Percentiles rank a stretch among this genome's conserved stretches.
These are phyloP conservation scores for Crithidia thermophila DNA, from an alignment of 208 protist genomes.

Conservation along the genomic window DNA sequence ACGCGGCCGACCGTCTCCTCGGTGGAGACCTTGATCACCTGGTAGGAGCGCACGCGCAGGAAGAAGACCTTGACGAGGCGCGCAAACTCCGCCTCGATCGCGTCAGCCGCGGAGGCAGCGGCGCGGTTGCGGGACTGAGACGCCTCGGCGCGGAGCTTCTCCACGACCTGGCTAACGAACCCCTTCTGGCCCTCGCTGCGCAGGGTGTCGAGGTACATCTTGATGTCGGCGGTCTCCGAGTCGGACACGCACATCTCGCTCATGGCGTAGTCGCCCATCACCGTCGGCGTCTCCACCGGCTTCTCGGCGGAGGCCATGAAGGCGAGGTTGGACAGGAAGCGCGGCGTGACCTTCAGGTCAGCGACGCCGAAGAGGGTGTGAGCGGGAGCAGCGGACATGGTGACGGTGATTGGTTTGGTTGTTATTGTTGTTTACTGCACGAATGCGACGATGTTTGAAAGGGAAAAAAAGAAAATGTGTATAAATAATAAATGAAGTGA, in stretches of 20 bases:
- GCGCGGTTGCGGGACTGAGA: slow-evolving; percentile 19
- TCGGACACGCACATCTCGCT: slow-evolving; percentile 60
- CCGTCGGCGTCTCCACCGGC: slow-evolving; percentile 34
- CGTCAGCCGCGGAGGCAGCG: slow-evolving; percentile 31
- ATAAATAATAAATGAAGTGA: no score
- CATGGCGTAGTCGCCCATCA: slow-evolving; percentile 48
- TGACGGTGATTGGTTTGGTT: not conserved
- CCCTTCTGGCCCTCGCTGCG: slow-evolving; percentile 32
- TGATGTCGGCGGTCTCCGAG: slow-evolving; percentile 30
- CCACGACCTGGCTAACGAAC: slow-evolving; percentile 38
- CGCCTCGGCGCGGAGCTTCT: slow-evolving; percentile 24
- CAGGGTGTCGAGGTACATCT: slow-evolving; percentile 35
- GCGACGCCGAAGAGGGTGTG: slow-evolving; percentile 36
- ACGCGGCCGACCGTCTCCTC: slow-evolving; percentile 37
- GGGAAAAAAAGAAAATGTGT: no score
- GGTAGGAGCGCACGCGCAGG: slow-evolving; percentile 42
- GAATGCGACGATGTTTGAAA: no score
- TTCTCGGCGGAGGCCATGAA: slow-evolving; percentile 44
- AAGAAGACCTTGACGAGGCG: slow-evolving; percentile 49
- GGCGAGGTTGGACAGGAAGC: slow-evolving; percentile 33
- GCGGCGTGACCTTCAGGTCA: slow-evolving; percentile 39
- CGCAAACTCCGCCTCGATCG: slow-evolving; percentile 47
- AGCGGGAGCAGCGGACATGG: slow-evolving; percentile 15
- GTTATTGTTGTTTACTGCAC: not conserved
- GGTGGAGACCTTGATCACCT: slow-evolving; percentile 40